A percentile compares a stretch with the other conserved stretches of the same genome.
Conservation (phyloP, 352 stramenopile species). For the Pythium volutum region DNA sequence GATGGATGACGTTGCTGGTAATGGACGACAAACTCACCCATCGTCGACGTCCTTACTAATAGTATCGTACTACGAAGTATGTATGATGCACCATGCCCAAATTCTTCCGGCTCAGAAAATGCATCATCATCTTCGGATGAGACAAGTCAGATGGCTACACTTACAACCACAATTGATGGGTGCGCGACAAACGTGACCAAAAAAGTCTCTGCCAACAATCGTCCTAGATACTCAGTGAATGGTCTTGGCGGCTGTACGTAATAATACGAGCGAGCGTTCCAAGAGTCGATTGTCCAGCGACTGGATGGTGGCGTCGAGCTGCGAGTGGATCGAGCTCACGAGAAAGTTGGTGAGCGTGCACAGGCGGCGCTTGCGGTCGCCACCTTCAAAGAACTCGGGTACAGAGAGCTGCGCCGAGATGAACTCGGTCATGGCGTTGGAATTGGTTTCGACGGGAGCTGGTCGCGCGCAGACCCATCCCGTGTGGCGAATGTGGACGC, state of each 20-base stretch:
- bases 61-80: too few species aligned
- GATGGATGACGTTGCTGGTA: too few species aligned
- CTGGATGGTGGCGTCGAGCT: slow-evolving; percentile 14
- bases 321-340: slow-evolving; percentile 7
- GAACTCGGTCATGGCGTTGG: slow-evolving; percentile 6
- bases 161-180: too few species aligned
- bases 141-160: too few species aligned
- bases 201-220: too few species aligned
- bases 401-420: slow-evolving; percentile 8
- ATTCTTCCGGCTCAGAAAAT: too few species aligned
- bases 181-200: too few species aligned
- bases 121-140: too few species aligned
- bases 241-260: background rate
- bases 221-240: too few species aligned
- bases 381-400: slow-evolving; percentile 9
- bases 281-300: slow-evolving; percentile 19
- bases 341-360: slow-evolving; percentile 17
- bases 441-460: background rate
- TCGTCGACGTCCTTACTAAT: too few species aligned
- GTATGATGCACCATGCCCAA: too few species aligned
- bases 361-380: slow-evolving; percentile 13
- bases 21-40: too few species aligned
- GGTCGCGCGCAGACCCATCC: slow-evolving; percentile 13
- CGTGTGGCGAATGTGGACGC: slow-evolving; percentile 14
- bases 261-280: slow-evolving; percentile 7